phyloP scores from a whole-genome alignment of 305 asterid genomes.

The Fraxinus floribunda region DNA sequence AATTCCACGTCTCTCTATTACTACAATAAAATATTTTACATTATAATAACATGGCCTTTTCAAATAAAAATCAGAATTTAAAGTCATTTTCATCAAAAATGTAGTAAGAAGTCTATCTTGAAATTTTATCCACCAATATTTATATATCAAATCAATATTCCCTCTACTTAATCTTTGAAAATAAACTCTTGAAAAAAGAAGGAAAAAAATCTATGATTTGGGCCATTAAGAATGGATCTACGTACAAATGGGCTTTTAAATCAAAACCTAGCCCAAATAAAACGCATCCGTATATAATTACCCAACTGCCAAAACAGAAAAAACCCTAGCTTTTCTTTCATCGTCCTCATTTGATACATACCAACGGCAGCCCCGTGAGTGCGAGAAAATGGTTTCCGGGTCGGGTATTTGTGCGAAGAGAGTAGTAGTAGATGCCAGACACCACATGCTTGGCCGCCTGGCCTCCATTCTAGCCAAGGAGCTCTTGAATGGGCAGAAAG shows the following conservation, averaged over 20 bases:
- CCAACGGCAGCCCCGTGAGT: background rate
- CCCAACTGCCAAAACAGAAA: background rate
- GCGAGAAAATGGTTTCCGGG: constrained; percentile 41
- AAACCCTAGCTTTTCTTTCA: background rate
- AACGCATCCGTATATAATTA: background rate
- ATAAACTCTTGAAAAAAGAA: too few species aligned
- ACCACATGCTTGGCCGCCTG: constrained; percentile 52
- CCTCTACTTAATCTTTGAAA: background rate
- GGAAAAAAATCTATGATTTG: background rate
- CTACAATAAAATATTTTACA: background rate
- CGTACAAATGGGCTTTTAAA: background rate
- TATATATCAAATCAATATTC: too few species aligned
- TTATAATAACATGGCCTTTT: background rate
- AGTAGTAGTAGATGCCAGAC: constrained; percentile 50
- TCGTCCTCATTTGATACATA: background rate
- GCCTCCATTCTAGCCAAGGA: constrained; percentile 50
- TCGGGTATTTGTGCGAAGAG: constrained; percentile 47
- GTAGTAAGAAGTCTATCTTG: background rate
- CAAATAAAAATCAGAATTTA: background rate
- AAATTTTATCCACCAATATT: background rate
- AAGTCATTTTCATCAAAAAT: background rate
- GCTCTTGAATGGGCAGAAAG: constrained; percentile 47
- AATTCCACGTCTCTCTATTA: too few species aligned
- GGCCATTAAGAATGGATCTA: background rate
- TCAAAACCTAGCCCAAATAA: background rate